Evolutionary conservation across 2,329 filamentous ascomycete genomes (phyloP), one percentile per base, ranked within the genome.

Genomic region (Talaromyces islandicus): DNA sequence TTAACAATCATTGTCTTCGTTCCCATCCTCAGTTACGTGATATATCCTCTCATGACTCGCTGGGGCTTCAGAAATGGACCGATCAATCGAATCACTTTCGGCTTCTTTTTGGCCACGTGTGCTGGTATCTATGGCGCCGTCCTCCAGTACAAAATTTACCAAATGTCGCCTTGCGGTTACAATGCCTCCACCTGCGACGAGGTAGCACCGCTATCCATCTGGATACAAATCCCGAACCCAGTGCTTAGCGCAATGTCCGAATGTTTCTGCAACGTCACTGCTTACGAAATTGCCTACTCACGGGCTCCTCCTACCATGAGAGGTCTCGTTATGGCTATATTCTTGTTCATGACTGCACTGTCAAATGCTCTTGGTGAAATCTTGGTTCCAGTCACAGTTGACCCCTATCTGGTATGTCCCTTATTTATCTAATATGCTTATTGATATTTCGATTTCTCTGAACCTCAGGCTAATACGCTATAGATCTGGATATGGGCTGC

Each of bases 231-330:
- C 12, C 68, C 79, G 1, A 73, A 77, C 5, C 81, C 81, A 67
- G 73, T 83, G 9, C 73, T 86, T 2, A 78, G 83, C 60, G 83
- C 79, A 62, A 78, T 85, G 62, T 83, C 81, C 2, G 83, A 85
- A 68, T 85, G 84, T 67, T 80, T 85, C 64, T 79, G 81, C 2
- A 82, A 78, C 11, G 80, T 86, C 60, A 85, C 83, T 3, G 86
- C 85, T 1, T 84, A 89, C 64, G 89, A 91, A 71, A 91, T 90
- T 64, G 89, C 89, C 35, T 92, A 86, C 77, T 87, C 86, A 71
- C 90, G 91, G 75, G 88, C 88, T 0, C 89, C 89, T 27, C 85
- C 83, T 68, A 91, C 91, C 78, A 92, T 92, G 89, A 30, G 57
- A 21, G 29, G 56, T 38, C 62, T 63, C n/a, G 62, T 63, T 17